Evolutionary conservation across 148 eudicot genomes (phyloP).

Genomic region (Rhododendron molle): DNA sequence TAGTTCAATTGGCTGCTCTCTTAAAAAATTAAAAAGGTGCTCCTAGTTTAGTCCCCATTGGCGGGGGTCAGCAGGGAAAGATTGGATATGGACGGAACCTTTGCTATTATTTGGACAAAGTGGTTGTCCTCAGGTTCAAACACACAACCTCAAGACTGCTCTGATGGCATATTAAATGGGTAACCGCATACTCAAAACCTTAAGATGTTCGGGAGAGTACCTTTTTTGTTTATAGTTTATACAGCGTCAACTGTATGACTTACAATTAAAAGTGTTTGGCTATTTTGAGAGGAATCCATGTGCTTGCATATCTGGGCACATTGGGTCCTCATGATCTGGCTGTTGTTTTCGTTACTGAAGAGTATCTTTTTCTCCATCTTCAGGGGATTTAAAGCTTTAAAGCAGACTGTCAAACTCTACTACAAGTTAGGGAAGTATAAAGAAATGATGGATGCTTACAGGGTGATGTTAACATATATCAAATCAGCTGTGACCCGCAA

Average conservation of each 20-base stretch:
- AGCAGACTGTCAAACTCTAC: slow-evolving; percentile 95
- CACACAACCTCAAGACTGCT: not conserved
- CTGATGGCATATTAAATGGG: not conserved
- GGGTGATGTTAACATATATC: slow-evolving; percentile 94
- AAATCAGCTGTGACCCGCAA: slow-evolving; percentile 96
- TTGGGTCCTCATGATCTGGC: not conserved
- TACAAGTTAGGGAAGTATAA: slow-evolving; percentile 82
- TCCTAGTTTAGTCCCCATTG: not conserved
- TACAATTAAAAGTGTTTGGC: not conserved
- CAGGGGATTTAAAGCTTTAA: slow-evolving; percentile 98
- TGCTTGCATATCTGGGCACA: not conserved
- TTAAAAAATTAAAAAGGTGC: not conserved
- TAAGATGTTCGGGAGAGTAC: not conserved
- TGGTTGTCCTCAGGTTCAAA: not conserved
- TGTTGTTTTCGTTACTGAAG: slow-evolving; percentile 5
- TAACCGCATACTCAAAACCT: not conserved
- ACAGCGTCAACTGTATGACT: not conserved
- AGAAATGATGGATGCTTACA: slow-evolving; percentile 96
- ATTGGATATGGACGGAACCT: not conserved
- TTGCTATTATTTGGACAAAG: not conserved
- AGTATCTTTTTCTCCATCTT: slow-evolving; percentile 4
- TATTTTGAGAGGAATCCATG: not conserved
- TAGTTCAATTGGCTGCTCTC: not conserved
- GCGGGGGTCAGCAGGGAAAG: not conserved
- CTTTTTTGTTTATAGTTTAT: not conserved